Conservation (phyloP, 2,329 filamentous ascomycete species). For the Colletotrichum noveboracense region DNA sequence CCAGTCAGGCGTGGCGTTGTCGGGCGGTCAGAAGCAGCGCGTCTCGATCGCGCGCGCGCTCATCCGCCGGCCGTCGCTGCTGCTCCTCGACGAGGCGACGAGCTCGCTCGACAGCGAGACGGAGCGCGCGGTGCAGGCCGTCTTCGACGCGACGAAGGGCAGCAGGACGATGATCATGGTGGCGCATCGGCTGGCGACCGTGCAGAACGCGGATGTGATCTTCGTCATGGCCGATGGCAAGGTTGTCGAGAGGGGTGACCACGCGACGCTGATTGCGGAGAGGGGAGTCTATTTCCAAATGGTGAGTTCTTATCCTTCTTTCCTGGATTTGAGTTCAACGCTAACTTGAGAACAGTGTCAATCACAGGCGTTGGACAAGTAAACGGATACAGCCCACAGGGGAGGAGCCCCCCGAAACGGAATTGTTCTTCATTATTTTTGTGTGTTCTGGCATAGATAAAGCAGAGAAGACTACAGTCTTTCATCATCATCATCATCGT, state of each 20-base stretch:
- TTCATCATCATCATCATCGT: not conserved
- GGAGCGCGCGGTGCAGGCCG: conserved; percentile 15
- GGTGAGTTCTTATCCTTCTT: not conserved
- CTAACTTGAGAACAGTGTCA: conserved; percentile 2
- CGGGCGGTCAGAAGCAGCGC: conserved; percentile 62
- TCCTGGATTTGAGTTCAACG: too few relatives aligned
- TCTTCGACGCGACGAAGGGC: conserved; percentile 15
- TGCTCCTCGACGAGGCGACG: conserved; percentile 15
- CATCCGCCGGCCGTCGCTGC: conserved; percentile 7
- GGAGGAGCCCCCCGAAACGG: not conserved
- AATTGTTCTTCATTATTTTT: not conserved
- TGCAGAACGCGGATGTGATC: conserved; percentile 47
- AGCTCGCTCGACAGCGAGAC: conserved; percentile 19
- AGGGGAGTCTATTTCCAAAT: conserved; percentile 17
- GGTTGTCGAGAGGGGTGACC: conserved; percentile 38
- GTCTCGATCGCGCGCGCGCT: conserved; percentile 45
- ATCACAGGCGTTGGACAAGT: conserved; percentile 21
- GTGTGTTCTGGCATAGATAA: not conserved
- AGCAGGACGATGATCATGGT: conserved; percentile 36
- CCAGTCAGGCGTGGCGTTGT: conserved; percentile 34
- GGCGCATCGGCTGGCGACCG: conserved; percentile 46
- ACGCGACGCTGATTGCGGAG: conserved; percentile 10
- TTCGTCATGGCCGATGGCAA: conserved; percentile 47
- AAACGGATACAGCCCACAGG: not conserved
- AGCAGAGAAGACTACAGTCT: not conserved